Percentiles rank a stretch among this genome's conserved stretches.
Conservation (phyloP, 2,329 filamentous ascomycete species). For the Fusarium sp. region DNA sequence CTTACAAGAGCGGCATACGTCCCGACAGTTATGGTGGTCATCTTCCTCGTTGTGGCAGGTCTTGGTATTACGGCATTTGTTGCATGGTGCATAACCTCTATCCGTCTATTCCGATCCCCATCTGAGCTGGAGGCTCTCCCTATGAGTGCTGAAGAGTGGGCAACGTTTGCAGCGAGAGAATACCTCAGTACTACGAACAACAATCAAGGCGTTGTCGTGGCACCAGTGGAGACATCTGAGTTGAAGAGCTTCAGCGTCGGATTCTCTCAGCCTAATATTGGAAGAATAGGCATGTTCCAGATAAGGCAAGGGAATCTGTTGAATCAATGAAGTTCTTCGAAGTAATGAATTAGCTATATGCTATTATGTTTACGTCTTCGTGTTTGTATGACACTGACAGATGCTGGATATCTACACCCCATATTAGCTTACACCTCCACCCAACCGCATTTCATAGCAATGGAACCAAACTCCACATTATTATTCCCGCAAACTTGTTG, state of each 20-base stretch:
- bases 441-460: not conserved
- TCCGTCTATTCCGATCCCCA: not conserved
- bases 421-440: slow-evolving; percentile 2
- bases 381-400: not conserved
- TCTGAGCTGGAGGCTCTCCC: not conserved
- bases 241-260: not conserved
- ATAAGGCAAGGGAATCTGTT: not conserved
- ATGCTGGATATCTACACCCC: not conserved
- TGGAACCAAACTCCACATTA: not conserved
- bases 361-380: not conserved
- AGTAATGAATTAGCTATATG: no score
- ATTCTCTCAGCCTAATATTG: not conserved
- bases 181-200: not conserved
- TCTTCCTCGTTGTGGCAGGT: not conserved
- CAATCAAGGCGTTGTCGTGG: not conserved
- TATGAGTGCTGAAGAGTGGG: not conserved
- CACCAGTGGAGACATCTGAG: not conserved
- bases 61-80: not conserved
- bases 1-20: not conserved
- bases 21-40: not conserved
- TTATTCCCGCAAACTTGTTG: not conserved
- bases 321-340: not conserved
- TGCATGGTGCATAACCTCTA: not conserved
- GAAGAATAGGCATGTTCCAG: not conserved
- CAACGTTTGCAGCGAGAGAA: not conserved